Conservation (phyloP, 2,329 filamentous ascomycete species). For the Diplocarpon mali region DNA sequence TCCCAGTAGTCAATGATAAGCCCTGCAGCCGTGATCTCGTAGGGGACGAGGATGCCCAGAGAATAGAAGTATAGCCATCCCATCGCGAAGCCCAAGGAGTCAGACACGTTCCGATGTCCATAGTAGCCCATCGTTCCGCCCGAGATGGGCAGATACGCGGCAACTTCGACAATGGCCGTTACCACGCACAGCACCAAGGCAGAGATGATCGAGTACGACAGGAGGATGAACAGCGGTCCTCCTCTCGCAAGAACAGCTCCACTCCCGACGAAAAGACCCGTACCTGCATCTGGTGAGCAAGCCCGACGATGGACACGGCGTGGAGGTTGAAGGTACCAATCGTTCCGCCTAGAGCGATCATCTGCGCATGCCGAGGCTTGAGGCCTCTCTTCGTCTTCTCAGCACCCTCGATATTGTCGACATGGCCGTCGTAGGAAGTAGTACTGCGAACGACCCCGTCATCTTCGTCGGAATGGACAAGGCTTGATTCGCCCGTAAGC, state of each 20-base stretch:
- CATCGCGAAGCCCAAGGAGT: constrained; percentile 34
- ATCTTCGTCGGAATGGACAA: constrained; percentile 7
- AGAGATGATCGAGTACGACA: constrained; percentile 34
- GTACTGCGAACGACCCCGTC: neutral
- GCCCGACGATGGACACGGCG: neutral
- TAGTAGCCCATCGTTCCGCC: constrained; percentile 41
- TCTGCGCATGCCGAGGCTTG: constrained; percentile 25
- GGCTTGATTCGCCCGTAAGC: constrained; percentile 1
- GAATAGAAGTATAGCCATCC: constrained; percentile 32
- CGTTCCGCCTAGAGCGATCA: constrained; percentile 30
- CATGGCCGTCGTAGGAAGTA: too few relatives aligned
- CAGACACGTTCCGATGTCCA: constrained; percentile 34
- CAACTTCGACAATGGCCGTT: constrained; percentile 44
- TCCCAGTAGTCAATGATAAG: constrained; percentile 35
- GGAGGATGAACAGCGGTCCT: constrained; percentile 35
- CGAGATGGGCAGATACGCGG: constrained; percentile 45
- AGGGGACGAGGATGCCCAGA: constrained; percentile 29
- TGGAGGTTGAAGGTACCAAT: constrained; percentile 26
- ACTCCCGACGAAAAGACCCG: constrained; percentile 32
- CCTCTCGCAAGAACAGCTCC: constrained; percentile 33
- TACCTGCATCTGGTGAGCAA: constrained; percentile 7
- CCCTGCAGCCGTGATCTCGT: constrained; percentile 32
- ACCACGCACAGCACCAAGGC: constrained; percentile 36
- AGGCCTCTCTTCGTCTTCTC: constrained; percentile 23
- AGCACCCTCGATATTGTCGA: too few relatives aligned